Base-by-base conservation (phyloP, 345 rosid genomes). In the Murraya koenigii region DNA sequence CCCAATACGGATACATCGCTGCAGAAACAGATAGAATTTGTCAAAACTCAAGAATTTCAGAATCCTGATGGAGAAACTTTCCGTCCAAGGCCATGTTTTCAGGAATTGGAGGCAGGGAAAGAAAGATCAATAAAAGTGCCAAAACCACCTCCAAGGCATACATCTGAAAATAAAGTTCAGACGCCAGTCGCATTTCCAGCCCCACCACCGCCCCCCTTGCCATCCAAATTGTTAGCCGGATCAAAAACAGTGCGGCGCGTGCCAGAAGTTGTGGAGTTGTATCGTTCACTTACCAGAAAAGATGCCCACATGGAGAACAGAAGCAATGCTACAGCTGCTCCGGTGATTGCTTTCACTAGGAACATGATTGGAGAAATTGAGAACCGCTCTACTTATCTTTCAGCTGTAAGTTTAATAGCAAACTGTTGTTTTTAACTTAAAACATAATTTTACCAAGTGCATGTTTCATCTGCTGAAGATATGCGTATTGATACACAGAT, bases 321-420 rank as follows among this genome's bases (percentile, higher is more conserved):
- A 77, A 54, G 80, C 82, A 89, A 78, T 77, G 66, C 80, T 49
- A 44, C 85, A 38, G 86, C 84, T 44, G 79, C 71, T 67, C 85
- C 89, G 14, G 81, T 36, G 2, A 81, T 83, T 52, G 85, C 89
- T 74, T 87, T 84, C 72, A 86, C 77, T 66, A 82, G 56, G 77
- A 90, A 87, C 86, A 92, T 96, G 99, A 96, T 96, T 30, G 99
- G 99, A 77, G 99, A 96, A 80, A 93, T 96, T 35, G 99, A 96
- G 86, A 91, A 96, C 69, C 92, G 99, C 7, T 96, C 99, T 28
- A 83, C 89, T 8, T 90, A 96, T 87, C 87, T 96, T 77, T 87
- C 92, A 54, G 97, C 95, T 71, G 99, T 96, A 90, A 95, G 97
- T 88, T 77, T 70, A 52, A 22, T 22, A 77, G 20, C 30, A 55